phyloP scores from a whole-genome alignment of 2,329 filamentous ascomycete species.

The Nectriaceae sp. region DNA sequence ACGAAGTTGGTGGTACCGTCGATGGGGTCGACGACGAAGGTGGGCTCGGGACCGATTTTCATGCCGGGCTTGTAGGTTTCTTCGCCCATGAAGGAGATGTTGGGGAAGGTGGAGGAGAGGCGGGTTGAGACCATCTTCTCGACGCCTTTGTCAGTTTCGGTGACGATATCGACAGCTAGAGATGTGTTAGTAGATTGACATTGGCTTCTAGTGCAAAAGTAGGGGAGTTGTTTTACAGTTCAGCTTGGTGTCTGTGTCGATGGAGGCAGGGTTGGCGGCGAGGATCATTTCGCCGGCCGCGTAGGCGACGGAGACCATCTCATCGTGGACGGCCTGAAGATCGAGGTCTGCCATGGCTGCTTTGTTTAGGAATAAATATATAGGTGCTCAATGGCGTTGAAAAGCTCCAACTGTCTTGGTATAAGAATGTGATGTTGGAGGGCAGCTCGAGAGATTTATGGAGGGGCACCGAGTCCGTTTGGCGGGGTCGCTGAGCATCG shows the following conservation, averaged over 20 bases:
- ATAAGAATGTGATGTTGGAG: too few relatives aligned
- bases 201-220: neutral
- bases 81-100: conserved; percentile 69
- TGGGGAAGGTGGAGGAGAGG: conserved; percentile 55
- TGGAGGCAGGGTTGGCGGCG: conserved; percentile 56
- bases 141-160: conserved; percentile 67
- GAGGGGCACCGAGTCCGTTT: too few relatives aligned
- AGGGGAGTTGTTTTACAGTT: conserved; percentile 54
- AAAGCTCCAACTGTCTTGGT: too few relatives aligned
- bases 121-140: conserved; percentile 61
- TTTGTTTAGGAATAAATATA: neutral
- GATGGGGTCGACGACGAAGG: conserved; percentile 81
- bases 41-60: conserved; percentile 64
- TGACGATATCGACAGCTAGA: conserved; percentile 67
- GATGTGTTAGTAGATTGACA: conserved; percentile 4
- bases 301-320: conserved; percentile 59
- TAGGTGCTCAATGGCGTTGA: too few relatives aligned
- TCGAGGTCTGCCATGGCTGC: conserved; percentile 56
- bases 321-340: conserved; percentile 63
- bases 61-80: conserved; percentile 73
- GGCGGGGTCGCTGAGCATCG: too few relatives aligned
- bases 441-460: too few relatives aligned
- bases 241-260: conserved; percentile 61
- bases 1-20: conserved; percentile 82
- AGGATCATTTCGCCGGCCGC: conserved; percentile 67